A percentile compares a stretch with the other conserved stretches of the same genome.
Conservation (phyloP, 2,329 filamentous ascomycete species). For the Penicillium sp. region DNA sequence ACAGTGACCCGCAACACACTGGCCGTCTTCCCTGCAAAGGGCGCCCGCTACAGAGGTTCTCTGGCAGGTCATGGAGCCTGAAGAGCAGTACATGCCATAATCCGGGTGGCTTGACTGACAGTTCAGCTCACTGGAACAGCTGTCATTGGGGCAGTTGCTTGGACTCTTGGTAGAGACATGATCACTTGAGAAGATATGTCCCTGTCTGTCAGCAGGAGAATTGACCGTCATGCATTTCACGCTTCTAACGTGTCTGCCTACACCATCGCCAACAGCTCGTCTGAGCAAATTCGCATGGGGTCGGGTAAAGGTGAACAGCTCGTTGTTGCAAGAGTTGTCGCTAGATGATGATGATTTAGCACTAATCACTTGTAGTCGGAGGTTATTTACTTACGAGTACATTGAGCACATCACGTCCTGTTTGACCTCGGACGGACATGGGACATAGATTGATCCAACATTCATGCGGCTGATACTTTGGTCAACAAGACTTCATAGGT, state of each 20-base stretch:
- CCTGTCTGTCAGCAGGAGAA: neutral
- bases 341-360: neutral
- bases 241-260: neutral
- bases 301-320: slow-evolving; percentile 1
- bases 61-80: neutral
- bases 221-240: neutral
- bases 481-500: neutral
- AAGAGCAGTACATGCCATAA: slow-evolving; percentile 1
- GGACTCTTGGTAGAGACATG: neutral
- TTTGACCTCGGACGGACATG: neutral
- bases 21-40: neutral
- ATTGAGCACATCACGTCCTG: slow-evolving; percentile 3
- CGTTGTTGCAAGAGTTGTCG: neutral
- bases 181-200: slow-evolving; percentile 1
- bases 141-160: neutral
- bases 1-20: neutral
- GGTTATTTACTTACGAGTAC: neutral
- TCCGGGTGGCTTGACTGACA: neutral
- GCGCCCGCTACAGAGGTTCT: neutral
- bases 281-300: neutral
- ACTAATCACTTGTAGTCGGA: too few species aligned
- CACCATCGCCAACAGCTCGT: neutral
- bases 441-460: slow-evolving; percentile 3
- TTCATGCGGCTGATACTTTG: neutral
- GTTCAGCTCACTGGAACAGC: neutral